A percentile compares a stretch with the other conserved stretches of the same genome.
Evolutionary conservation across 192 early-diverging fungal species (phyloP).

Genomic region (Phycomyces nitens): DNA sequence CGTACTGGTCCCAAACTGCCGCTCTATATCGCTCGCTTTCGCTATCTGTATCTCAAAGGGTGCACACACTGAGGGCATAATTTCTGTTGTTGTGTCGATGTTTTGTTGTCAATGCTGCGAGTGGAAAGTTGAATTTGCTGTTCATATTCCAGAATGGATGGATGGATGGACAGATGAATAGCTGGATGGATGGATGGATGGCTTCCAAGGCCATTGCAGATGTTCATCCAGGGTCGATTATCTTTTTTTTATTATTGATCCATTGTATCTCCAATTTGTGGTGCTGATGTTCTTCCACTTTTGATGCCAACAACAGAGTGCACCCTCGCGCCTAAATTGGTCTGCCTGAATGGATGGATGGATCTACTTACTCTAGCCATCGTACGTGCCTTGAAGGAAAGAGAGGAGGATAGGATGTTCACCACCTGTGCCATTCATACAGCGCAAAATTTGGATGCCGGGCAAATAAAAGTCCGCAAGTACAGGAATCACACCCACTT

Average conservation of each 20-base stretch:
- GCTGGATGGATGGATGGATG: neutral
- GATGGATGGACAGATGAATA: constrained; percentile 3
- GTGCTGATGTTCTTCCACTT: too few relatives aligned
- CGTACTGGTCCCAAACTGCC: neutral
- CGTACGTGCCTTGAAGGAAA: constrained; percentile 21
- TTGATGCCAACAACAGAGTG: too few relatives aligned
- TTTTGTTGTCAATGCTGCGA: neutral
- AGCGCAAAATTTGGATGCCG: constrained; percentile 3
- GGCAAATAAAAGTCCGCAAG: neutral
- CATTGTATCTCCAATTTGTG: too few relatives aligned
- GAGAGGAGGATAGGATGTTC: constrained; percentile 16
- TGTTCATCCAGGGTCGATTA: too few relatives aligned
- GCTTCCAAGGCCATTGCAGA: neutral
- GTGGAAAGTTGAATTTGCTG: neutral
- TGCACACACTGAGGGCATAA: too few relatives aligned
- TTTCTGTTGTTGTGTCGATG: too few relatives aligned
- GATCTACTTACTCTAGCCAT: constrained; percentile 19
- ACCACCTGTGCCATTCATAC: constrained; percentile 1
- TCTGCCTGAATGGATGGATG: neutral
- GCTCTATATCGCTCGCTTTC: too few relatives aligned
- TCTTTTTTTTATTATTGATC: too few relatives aligned
- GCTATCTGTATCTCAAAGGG: too few relatives aligned
- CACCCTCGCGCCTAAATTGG: too few relatives aligned
- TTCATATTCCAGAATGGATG: neutral
- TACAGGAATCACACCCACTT: too few relatives aligned